Conservation (phyloP, 805 yeast genomes). For the Spencermartinsiella europaea region DNA sequence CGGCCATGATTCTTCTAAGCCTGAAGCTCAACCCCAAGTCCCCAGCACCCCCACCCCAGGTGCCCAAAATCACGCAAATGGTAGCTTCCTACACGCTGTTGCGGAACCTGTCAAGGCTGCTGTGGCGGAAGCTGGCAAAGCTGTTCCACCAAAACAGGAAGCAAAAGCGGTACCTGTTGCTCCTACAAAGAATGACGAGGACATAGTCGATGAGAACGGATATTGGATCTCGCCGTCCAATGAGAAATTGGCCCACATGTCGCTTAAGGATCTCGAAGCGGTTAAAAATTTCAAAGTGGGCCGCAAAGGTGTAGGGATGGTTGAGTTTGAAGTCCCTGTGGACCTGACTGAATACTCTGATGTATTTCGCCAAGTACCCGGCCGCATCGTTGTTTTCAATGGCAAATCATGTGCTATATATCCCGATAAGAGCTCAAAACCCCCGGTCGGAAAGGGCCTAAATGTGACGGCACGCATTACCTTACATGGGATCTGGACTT, state of each 20-base stretch:
- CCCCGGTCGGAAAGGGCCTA: constrained; percentile 74
- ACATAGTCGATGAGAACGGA: constrained; percentile 58
- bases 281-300: constrained; percentile 72
- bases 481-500: constrained; percentile 75
- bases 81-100: neutral
- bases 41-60: neutral
- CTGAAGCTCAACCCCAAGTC: neutral
- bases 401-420: constrained; percentile 61
- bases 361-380: constrained; percentile 54
- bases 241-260: constrained; percentile 52
- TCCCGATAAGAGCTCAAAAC: constrained; percentile 59
- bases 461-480: constrained; percentile 72
- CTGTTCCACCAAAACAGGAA: constrained; percentile 15
- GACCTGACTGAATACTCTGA: constrained; percentile 68
- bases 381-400: constrained; percentile 57
- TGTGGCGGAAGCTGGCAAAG: constrained; percentile 15
- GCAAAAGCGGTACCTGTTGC: constrained; percentile 2
- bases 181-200: constrained; percentile 31
- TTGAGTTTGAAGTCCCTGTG: constrained; percentile 75
- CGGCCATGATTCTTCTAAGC: neutral
- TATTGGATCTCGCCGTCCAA: constrained; percentile 84
- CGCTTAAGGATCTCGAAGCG: constrained; percentile 57
- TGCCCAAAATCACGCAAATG: neutral
- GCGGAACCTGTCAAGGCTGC: constrained; percentile 5
- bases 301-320: constrained; percentile 66